Base-by-base conservation (phyloP, 2,329 filamentous ascomycete species). In the Colletotrichum gigasporum region DNA sequence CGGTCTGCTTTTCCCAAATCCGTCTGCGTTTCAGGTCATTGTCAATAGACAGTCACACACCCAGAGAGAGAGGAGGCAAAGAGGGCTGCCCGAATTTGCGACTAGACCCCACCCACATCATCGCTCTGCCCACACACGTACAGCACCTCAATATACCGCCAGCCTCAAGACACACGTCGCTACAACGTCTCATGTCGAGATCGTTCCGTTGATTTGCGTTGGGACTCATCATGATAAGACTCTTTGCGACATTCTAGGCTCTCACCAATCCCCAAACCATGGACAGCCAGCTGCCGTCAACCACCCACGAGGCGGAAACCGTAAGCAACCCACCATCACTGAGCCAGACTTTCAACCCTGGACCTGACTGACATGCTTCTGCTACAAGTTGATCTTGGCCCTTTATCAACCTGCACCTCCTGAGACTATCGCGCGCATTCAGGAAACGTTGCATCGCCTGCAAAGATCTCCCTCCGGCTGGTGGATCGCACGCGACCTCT, bases 381-480 rank as follows among this genome's bases (percentile, higher is more conserved):
- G 11, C 14, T 8, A 14, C 20, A 32, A 81, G 80, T 71, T 88
- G 67, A 82, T 88, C 45, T 73, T 82, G 62, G 80, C 82, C 9
- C 77, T 88, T 5, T 88, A 88, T 69, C 76, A 83, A 61, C 84
- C 84, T 30, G 84, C 82, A 32, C 61, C 79, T 0, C 82, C 84
- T 39, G 78, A 81, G 32, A 76, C 75, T 18, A 82, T 88, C 53
- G 74, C 80, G 10, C 77, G 76, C 18, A 83, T 84, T 48, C 92
- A 98, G 74, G 88, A 91, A 60, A 87, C 90, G 12, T 82, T 99
- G 12, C 92, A 96, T 67, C 83, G 84, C 24, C 81, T 97, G 16
- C 96, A 98, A 74, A 88, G 88, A 69, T 92, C 93, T 2, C 83
- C 90, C 2, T 85, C 92, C 71, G 95, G 94, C 57, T 99, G 96